Evolutionary conservation across 148 eudicot species (phyloP), one percentile per base, ranked within the genome.

Genomic region (Spergularia bocconei): DNA sequence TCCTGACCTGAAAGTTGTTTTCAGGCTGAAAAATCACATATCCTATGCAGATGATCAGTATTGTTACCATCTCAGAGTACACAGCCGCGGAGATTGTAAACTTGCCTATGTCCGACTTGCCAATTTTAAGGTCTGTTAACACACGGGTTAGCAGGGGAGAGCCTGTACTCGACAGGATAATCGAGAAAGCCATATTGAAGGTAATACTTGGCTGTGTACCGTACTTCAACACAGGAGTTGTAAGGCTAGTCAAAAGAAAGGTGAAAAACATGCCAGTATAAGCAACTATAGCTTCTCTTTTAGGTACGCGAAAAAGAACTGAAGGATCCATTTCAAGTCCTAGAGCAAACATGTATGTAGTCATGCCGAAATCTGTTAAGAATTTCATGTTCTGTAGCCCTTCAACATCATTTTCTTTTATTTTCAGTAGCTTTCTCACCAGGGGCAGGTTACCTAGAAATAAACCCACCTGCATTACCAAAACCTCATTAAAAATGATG

Each of bases 61-160:
- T 81, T 4, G 91, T 83, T 17, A 91, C 80, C 21, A 92, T 61
- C 81, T 94, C 97, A 1, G 91, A 85, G 47, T 86, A 83, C 5
- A 92, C 85, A 20, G 92, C 96, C 0, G 98, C 82, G 1, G 88
- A 85, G 16, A 94, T 89, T 6, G 92, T 87, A 12, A 94, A 87
- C 56, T 85, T 73, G 15, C 97, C 97, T 0, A 94, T 89, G 76
- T 94, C 97, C 0, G 98, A 94, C 68, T 85, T 91, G 0, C 93
- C 97, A 6, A 94, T 91, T 77, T 94, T 94, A 69, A 91, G 84
- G 70, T 94, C 97, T 12, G 93, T 94, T 13, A 94, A 85, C 7
- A 94, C 82, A 11, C 98, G 85, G 1, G 96, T 85, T 1, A 94
- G 75, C 25, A 94, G 75, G 11, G 97, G 96, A 17, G 93, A 88